Conservation (phyloP, 306 rosid species). For the Oemleria cerasiformis region DNA sequence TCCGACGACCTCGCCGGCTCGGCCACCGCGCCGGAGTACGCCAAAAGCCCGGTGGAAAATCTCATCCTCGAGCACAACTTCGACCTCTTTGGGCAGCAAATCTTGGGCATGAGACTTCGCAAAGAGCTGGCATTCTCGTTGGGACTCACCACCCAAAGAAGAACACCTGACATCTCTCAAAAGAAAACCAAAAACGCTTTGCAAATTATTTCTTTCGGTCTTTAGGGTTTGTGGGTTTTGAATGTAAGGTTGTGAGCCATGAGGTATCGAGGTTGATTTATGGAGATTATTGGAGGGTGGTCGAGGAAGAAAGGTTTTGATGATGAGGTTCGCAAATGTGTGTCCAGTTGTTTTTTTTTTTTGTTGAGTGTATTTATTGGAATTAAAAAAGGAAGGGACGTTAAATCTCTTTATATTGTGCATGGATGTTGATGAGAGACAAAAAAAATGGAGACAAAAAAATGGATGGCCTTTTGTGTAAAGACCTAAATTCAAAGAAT, state of each 20-base stretch:
- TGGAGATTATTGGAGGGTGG: constrained; percentile 6
- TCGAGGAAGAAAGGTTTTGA: not conserved
- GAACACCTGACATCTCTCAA: constrained; percentile 54
- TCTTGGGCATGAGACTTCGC: constrained; percentile 37
- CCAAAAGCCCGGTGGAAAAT: constrained; percentile 39
- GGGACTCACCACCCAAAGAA: constrained; percentile 65
- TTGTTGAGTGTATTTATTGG: no score
- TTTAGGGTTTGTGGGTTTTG: constrained; percentile 1
- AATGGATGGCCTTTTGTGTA: not conserved
- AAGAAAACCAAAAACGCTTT: not conserved
- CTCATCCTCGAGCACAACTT: constrained; percentile 39
- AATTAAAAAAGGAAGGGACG: no score
- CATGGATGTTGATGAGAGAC: no score
- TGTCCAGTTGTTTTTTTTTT: constrained; percentile 17
- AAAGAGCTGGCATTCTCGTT: constrained; percentile 48
- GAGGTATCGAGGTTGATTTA: constrained; percentile 3
- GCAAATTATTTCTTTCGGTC: not conserved
- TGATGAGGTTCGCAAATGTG: constrained; percentile 22
- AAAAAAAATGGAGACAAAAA: not conserved
- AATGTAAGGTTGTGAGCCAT: not conserved
- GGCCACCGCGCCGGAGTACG: constrained; percentile 51
- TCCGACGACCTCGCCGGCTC: constrained; percentile 71
- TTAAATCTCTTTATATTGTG: no score
- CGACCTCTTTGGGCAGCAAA: constrained; percentile 33
- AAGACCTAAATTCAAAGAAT: constrained; percentile 16